Conservation (phyloP, 106 monocot genomes). For the Allium fistulosum region DNA sequence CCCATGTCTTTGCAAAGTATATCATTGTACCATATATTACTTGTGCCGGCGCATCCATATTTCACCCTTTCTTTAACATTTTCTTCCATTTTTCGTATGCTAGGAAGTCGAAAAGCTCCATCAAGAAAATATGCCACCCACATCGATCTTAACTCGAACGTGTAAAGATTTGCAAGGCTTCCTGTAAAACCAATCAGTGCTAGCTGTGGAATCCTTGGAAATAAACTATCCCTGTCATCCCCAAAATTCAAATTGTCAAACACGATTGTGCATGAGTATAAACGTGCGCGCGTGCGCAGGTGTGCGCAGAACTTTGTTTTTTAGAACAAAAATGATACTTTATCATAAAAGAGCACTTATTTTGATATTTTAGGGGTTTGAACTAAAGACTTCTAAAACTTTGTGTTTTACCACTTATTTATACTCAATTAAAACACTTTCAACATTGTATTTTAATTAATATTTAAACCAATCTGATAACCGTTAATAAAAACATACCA, state of each 20-base stretch:
- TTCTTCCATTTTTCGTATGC: constrained; percentile 46
- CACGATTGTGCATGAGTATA: neutral
- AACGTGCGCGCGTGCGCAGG: no score
- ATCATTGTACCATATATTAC: constrained; percentile 64
- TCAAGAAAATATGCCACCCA: constrained; percentile 60
- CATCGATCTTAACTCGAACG: constrained; percentile 51
- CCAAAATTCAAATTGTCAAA: no score
- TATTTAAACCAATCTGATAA: no score
- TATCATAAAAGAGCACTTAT: no score
- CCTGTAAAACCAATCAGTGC: constrained; percentile 72
- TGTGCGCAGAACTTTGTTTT: no score
- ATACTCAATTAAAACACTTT: no score
- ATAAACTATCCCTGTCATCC: constrained; percentile 44
- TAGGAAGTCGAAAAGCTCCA: constrained; percentile 48
- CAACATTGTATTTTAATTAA: no score
- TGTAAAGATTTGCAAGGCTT: constrained; percentile 43
- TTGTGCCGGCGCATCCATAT: constrained; percentile 29
- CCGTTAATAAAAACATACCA: no score
- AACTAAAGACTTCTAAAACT: no score
- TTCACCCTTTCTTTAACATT: constrained; percentile 41
- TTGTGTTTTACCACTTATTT: no score
- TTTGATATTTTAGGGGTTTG: no score
- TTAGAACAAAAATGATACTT: no score
- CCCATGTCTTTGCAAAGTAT: constrained; percentile 64
- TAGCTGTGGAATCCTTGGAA: constrained; percentile 59